phyloP scores from a whole-genome alignment of 169 alveolate genomes.

The Babesia ovata region DNA sequence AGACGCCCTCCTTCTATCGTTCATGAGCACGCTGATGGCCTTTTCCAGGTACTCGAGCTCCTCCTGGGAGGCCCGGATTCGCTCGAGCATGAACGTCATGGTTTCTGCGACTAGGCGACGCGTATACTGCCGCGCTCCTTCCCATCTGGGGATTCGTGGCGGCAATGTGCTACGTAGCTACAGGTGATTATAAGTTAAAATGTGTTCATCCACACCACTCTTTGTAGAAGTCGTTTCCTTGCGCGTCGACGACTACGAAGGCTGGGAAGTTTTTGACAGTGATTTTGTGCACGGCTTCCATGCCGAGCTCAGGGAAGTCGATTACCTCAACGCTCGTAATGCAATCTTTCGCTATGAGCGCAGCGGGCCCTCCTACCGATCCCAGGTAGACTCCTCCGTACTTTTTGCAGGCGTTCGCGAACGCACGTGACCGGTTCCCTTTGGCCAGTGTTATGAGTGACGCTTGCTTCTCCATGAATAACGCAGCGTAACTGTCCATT shows the following conservation, averaged over 20 bases:
- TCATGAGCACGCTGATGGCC: slow-evolving; percentile 61
- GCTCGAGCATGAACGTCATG: slow-evolving; percentile 66
- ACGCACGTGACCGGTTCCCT: slow-evolving; percentile 82
- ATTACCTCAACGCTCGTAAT: slow-evolving; percentile 79
- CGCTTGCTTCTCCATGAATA: slow-evolving; percentile 79
- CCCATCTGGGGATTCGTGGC: slow-evolving; percentile 3
- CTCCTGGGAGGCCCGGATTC: slow-evolving; percentile 67
- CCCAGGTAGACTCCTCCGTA: slow-evolving; percentile 85
- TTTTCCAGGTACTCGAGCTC: slow-evolving; percentile 69
- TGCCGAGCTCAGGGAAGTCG: slow-evolving; percentile 80
- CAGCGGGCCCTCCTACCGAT: slow-evolving; percentile 90
- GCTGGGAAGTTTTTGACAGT: slow-evolving; percentile 88
- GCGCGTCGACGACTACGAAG: slow-evolving; percentile 84
- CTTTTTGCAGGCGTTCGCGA: slow-evolving; percentile 82
- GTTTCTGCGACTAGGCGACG: slow-evolving; percentile 13
- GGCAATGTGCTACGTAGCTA: background rate
- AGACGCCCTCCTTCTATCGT: slow-evolving; percentile 59
- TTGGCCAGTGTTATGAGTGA: slow-evolving; percentile 83
- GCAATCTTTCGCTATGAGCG: slow-evolving; percentile 82
- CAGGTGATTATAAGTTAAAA: background rate
- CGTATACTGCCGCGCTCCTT: background rate
- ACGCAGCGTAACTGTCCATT: slow-evolving; percentile 85
- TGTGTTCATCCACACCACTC: slow-evolving; percentile 62
- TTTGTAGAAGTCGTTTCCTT: slow-evolving; percentile 86
- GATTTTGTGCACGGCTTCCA: slow-evolving; percentile 86